A percentile compares a stretch with the other conserved stretches of the same genome.
Evolutionary conservation across 1,139 yeast genomes (phyloP).

Genomic region (Yamadazyma triangularis): DNA sequence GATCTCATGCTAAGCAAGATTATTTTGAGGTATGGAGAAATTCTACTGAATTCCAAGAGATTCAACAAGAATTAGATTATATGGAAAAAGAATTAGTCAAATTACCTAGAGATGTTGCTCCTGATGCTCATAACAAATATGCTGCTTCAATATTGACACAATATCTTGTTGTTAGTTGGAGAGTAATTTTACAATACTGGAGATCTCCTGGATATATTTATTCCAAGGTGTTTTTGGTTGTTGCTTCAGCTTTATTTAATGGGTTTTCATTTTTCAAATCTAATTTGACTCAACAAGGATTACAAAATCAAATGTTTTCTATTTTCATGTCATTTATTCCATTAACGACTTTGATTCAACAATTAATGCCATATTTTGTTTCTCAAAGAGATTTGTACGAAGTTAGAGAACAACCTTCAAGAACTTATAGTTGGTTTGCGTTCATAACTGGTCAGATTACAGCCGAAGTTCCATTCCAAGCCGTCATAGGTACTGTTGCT

Average conservation of each 20-base stretch:
- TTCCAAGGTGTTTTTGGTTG: slow-evolving; percentile 54
- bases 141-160: slow-evolving; percentile 47
- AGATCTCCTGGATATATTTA: slow-evolving; percentile 70
- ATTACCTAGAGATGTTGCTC: slow-evolving; percentile 27
- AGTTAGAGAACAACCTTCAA: slow-evolving; percentile 82
- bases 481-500: slow-evolving; percentile 29
- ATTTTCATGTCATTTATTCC: slow-evolving; percentile 64
- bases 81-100: slow-evolving; percentile 43
- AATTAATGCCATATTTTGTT: slow-evolving; percentile 68
- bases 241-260: slow-evolving; percentile 53
- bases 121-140: slow-evolving; percentile 30
- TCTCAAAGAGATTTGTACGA: slow-evolving; percentile 77
- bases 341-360: slow-evolving; percentile 63
- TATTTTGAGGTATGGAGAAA: slow-evolving; percentile 62
- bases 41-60: slow-evolving; percentile 47
- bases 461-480: slow-evolving; percentile 32
- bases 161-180: slow-evolving; percentile 42
- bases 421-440: slow-evolving; percentile 47
- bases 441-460: slow-evolving; percentile 35
- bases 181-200: slow-evolving; percentile 63
- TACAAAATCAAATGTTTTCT: slow-evolving; percentile 64
- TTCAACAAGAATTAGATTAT: slow-evolving; percentile 32
- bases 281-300: slow-evolving; percentile 52
- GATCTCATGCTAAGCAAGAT: slow-evolving; percentile 58
- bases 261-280: slow-evolving; percentile 76